These are phyloP conservation scores for Acanthamoeba culbertsoni DNA, from an alignment of 208 protist genomes.

Conservation along the genomic window DNA sequence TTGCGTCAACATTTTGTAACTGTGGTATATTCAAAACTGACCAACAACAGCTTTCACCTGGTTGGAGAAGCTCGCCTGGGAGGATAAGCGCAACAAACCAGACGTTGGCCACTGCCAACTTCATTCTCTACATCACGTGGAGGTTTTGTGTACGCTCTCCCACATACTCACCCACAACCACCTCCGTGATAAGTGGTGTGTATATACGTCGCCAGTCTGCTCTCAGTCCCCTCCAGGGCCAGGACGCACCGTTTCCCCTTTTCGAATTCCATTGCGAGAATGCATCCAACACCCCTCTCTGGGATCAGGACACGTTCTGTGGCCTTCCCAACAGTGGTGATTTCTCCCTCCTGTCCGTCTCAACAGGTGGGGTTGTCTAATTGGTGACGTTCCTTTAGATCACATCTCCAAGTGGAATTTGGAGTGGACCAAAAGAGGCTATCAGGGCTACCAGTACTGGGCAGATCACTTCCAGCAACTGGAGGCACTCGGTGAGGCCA, in stretches of 20 bases:
- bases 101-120: not conserved
- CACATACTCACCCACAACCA: not conserved
- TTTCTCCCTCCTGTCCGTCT: not conserved
- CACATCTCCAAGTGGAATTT: not conserved
- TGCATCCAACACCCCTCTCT: too few species aligned
- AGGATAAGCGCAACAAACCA: not conserved
- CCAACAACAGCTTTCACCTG: not conserved
- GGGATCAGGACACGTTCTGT: too few species aligned
- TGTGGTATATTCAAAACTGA: not conserved
- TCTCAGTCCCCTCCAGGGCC: too few species aligned
- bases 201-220: too few species aligned
- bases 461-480: not conserved
- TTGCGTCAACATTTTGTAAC: not conserved
- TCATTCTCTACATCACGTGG: not conserved
- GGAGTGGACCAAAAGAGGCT: not conserved
- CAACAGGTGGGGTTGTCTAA: too few species aligned
- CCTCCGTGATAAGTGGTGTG: too few species aligned
- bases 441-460: not conserved
- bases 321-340: not conserved
- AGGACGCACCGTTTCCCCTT: too few species aligned
- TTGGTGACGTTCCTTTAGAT: too few species aligned
- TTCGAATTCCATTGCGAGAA: too few species aligned
- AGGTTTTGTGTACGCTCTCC: not conserved
- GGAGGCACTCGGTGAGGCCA: not conserved
- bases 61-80: not conserved